Base-by-base conservation (phyloP, 2,329 filamentous ascomycete species). In the Furcasterigmium sp. region DNA sequence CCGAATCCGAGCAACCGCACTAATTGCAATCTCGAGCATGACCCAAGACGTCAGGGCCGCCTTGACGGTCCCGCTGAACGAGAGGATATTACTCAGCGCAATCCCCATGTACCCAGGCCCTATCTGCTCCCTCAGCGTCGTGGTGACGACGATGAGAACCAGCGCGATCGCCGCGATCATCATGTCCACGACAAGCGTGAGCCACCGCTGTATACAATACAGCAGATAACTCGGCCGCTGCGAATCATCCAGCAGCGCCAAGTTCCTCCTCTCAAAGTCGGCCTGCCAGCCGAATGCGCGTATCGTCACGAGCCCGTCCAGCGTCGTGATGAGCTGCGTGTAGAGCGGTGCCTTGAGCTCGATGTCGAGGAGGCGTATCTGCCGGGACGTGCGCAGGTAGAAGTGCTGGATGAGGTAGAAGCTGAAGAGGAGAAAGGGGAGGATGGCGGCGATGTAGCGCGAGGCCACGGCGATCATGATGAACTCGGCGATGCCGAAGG, bases 221-320 rank as follows among this genome's bases (percentile, higher is more conserved):
- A 78, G 61, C 1, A 76, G 61, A 46, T 78, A 79, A 37, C 68
- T 72, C 2, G 75, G 74, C 19, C 63, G 58, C 45, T 78, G 75
- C 0, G 72, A 75, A 11, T 55, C 51, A 46, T 77, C 68, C 2
- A 78, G 56, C 0, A 75, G 57, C 11, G 49, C 46, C 5, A 66
- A 52, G 36, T 69, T 72, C 28, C 62, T 61, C 23, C 63, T 53
- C 26, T 63, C 55, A 41, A 69, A 65, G 3, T 52, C 54, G 2
- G 58, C 49, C 35, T 67, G 56, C 75, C 75, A 78, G 8, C 65
- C 63, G 50, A 75, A 76, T 2, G 73, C 68, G 17, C 73, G 61
- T 4, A 78, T 62, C 0, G 72, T 76, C 0, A 60, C 58, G 2
- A 76, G 53, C 0, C 75, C 75, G 11, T 64, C 63, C 3, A 75